Evolutionary conservation across 1,139 yeast species (phyloP).

Genomic region (Geotrichum macrosporum): DNA sequence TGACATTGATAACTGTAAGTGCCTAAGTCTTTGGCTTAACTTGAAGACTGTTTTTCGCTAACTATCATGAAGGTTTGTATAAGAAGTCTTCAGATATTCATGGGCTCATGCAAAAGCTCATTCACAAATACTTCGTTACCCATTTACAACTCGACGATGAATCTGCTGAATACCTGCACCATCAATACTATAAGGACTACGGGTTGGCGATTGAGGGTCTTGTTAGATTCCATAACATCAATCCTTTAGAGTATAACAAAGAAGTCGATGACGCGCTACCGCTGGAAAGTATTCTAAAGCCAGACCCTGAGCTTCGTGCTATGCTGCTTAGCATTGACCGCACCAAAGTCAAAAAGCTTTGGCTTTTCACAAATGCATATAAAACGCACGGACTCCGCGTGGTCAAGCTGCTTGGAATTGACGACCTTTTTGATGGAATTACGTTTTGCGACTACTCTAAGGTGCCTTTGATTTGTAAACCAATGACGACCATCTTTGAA

Average conservation of each 20-base stretch:
- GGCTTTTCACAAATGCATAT: constrained; percentile 95
- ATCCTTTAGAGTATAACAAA: constrained; percentile 82
- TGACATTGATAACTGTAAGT: constrained; percentile 79
- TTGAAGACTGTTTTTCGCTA: constrained; percentile 3
- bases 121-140: constrained; percentile 72
- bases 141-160: constrained; percentile 59
- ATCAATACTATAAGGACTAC: constrained; percentile 73
- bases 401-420: constrained; percentile 72
- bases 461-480: constrained; percentile 76
- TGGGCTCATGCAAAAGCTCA: constrained; percentile 81
- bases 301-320: constrained; percentile 41
- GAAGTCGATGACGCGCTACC: constrained; percentile 92
- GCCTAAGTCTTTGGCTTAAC: not conserved
- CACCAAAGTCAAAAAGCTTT: constrained; percentile 52
- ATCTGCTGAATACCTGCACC: constrained; percentile 71
- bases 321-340: constrained; percentile 39
- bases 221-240: constrained; percentile 73
- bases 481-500: constrained; percentile 59
- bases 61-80: constrained; percentile 46
- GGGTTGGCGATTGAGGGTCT: constrained; percentile 93
- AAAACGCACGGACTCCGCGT: constrained; percentile 77
- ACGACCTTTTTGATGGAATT: constrained; percentile 87
- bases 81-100: constrained; percentile 69
- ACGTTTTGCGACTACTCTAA: constrained; percentile 81
- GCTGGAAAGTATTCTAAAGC: constrained; percentile 64